These are phyloP conservation scores for Pseudogymnoascus verrucosus DNA, from an alignment of 2,329 filamentous ascomycete species.

Conservation along the genomic window DNA sequence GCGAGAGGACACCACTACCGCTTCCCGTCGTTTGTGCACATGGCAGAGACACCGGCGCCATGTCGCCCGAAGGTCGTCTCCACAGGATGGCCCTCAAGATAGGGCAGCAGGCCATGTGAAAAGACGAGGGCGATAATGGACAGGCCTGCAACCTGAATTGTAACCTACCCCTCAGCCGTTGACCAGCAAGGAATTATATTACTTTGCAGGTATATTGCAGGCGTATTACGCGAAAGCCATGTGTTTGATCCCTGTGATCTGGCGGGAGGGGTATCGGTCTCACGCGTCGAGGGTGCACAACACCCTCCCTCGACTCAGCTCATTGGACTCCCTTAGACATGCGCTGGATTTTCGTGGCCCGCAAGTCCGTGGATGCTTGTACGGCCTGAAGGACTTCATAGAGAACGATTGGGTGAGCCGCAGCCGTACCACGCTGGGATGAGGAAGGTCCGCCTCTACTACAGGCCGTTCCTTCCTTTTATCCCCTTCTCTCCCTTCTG, in stretches of 20 bases:
- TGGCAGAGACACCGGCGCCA: not conserved
- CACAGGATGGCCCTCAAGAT: not conserved
- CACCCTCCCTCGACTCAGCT: not conserved
- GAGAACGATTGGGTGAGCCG: not conserved
- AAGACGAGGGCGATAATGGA: not conserved
- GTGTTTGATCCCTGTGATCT: slow-evolving; percentile 3
- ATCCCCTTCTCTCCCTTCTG: not conserved
- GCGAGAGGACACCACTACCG: not conserved
- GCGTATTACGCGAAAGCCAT: not conserved
- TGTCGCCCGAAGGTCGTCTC: not conserved
- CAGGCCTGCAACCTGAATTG: not conserved
- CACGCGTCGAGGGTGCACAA: not conserved
- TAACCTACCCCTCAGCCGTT: not conserved
- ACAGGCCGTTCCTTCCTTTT: not conserved
- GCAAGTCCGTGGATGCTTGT: not conserved
- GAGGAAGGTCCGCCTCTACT: not conserved
- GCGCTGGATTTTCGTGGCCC: not conserved
- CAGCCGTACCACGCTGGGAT: not conserved
- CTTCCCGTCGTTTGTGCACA: not conserved
- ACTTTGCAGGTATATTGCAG: not conserved
- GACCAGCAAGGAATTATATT: not conserved
- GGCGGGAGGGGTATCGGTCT: not conserved
- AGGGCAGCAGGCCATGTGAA: not conserved
- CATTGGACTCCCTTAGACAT: not conserved
- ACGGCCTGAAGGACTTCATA: not conserved